Evolutionary conservation across 108 stramenopile species (phyloP).

Genomic region (Fistulifera pelliculosa): DNA sequence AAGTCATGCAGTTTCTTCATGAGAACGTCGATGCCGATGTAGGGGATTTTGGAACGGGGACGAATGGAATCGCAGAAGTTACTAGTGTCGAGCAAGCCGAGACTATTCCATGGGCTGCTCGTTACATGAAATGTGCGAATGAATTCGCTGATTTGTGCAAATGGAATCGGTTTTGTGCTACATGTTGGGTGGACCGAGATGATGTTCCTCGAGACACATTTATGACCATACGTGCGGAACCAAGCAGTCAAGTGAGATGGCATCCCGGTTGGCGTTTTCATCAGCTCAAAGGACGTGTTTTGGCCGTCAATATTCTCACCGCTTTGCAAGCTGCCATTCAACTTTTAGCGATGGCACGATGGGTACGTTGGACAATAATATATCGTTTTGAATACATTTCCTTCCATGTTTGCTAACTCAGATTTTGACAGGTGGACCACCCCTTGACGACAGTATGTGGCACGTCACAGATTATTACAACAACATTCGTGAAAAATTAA

Average conservation of each 20-base stretch:
- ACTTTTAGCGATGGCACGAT: conserved; percentile 52
- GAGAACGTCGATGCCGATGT: conserved; percentile 67
- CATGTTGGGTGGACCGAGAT: conserved; percentile 58
- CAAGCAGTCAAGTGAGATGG: conserved; percentile 33
- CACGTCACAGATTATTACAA: conserved; percentile 55
- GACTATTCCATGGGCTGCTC: conserved; percentile 52
- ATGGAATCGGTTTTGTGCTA: conserved; percentile 37
- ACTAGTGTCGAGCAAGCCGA: conserved; percentile 35
- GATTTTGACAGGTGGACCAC: conserved; percentile 40
- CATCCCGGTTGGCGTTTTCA: conserved; percentile 73
- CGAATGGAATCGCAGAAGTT: conserved; percentile 38
- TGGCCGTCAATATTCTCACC: conserved; percentile 46
- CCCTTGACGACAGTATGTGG: conserved; percentile 70
- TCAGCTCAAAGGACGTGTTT: conserved; percentile 55
- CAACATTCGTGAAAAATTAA: conserved; percentile 41
- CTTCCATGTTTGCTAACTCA: not conserved
- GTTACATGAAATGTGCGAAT: conserved; percentile 52
- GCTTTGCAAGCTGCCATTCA: conserved; percentile 55
- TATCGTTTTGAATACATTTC: not conserved
- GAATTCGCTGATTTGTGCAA: conserved; percentile 35
- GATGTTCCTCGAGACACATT: conserved; percentile 20
- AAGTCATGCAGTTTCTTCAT: conserved; percentile 48
- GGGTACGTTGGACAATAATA: conserved; percentile 10
- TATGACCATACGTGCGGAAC: conserved; percentile 11
- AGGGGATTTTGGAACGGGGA: conserved; percentile 50